phyloP scores from a whole-genome alignment of 768 basidiomycete species.

The Boletus speciosus region DNA sequence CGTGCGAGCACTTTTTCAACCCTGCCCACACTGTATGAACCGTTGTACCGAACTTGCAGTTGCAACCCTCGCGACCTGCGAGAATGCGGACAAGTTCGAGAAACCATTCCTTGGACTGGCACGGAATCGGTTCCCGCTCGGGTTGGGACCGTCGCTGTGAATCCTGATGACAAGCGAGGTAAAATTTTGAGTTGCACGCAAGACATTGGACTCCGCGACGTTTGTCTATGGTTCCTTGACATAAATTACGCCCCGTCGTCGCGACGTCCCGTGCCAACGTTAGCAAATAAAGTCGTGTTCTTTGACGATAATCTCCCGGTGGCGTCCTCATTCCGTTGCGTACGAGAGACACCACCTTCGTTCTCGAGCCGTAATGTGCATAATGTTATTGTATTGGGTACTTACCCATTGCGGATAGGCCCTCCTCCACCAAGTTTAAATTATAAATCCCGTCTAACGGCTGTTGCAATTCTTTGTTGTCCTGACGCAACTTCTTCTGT shows the following conservation, averaged over 20 bases:
- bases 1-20: neutral
- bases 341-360: constrained; percentile 10
- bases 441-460: constrained; percentile 10
- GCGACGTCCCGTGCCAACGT: neutral
- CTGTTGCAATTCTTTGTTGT: neutral
- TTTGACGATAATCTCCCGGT: constrained; percentile 6
- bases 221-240: neutral
- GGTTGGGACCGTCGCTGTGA: neutral
- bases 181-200: constrained; percentile 1
- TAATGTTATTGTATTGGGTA: constrained; percentile 1
- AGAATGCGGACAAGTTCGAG: neutral
- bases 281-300: constrained; percentile 4
- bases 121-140: neutral
- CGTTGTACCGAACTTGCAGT: constrained; percentile 15
- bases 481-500: neutral
- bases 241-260: neutral
- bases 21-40: constrained; percentile 1
- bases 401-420: constrained; percentile 17
- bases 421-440: constrained; percentile 7
- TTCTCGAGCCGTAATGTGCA: constrained; percentile 15
- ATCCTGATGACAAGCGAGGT: neutral
- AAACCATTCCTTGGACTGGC: neutral
- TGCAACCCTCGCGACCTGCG: constrained; percentile 2
- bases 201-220: neutral
- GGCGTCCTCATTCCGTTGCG: constrained; percentile 19